A percentile compares a stretch with the other conserved stretches of the same genome.
These are phyloP conservation scores for Apiospora aurea DNA, from an alignment of 2,329 filamentous ascomycete species.

Conservation along the genomic window DNA sequence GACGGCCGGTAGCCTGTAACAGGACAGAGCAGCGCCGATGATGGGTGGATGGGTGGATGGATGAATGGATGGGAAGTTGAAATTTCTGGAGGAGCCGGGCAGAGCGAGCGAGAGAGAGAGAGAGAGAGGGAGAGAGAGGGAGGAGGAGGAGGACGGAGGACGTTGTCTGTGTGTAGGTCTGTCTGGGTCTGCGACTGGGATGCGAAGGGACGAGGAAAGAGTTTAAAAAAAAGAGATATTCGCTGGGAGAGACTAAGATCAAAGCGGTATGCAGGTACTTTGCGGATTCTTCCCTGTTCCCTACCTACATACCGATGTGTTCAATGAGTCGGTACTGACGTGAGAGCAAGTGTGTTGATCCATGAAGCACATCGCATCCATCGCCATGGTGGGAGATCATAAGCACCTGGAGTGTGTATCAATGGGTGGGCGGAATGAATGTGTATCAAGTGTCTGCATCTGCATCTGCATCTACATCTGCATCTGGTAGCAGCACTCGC, in stretches of 20 bases:
- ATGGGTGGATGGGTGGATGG: constrained; percentile 24
- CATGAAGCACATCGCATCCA: not conserved
- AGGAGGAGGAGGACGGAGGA: constrained; percentile 16
- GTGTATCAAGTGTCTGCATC: too few relatives aligned
- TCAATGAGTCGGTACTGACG: not conserved
- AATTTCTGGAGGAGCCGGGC: constrained; percentile 16
- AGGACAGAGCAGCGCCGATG: not conserved
- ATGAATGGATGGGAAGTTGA: constrained; percentile 31
- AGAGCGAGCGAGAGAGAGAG: not conserved
- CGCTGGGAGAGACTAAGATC: not conserved
- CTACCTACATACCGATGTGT: not conserved
- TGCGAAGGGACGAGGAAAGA: constrained; percentile 11
- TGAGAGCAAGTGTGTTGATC: not conserved
- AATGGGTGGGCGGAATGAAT: too few relatives aligned
- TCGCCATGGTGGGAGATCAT: not conserved
- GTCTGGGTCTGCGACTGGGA: constrained; percentile 9
- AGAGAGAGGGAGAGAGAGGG: too few relatives aligned
- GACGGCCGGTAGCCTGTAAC: constrained; percentile 28
- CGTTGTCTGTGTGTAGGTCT: constrained; percentile 17
- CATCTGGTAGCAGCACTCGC: not conserved
- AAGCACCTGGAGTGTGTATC: not conserved
- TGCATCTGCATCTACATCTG: too few relatives aligned
- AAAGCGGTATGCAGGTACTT: constrained; percentile 7
- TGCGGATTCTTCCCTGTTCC: not conserved
- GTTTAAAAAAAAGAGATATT: constrained; percentile 5